These are phyloP conservation scores for Podila minutissima DNA, from an alignment of 192 early-diverging fungal species.

Conservation along the genomic window DNA sequence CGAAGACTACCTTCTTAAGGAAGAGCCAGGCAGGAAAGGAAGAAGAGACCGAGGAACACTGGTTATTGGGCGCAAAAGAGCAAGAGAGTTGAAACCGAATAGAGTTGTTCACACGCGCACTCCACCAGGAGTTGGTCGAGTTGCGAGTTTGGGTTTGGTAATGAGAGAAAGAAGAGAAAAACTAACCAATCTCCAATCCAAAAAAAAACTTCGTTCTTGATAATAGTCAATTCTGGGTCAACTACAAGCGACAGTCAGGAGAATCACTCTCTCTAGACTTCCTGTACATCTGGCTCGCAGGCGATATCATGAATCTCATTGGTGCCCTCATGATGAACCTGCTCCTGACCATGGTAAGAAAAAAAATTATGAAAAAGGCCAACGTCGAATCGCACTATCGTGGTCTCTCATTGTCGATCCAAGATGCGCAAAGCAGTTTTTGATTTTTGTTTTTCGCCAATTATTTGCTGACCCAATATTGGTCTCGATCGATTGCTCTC, in stretches of 20 bases:
- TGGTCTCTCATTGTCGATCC: not conserved
- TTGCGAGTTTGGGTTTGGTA: too few relatives aligned
- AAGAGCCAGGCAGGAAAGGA: too few relatives aligned
- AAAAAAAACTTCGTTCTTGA: not conserved
- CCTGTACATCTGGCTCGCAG: constrained; percentile 80
- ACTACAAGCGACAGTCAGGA: constrained; percentile 80
- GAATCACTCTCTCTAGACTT: constrained; percentile 79
- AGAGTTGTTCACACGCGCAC: too few relatives aligned
- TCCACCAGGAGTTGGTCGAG: too few relatives aligned
- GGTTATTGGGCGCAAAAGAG: too few relatives aligned
- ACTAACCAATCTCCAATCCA: not conserved
- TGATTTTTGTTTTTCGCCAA: not conserved
- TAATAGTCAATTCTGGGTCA: constrained; percentile 76
- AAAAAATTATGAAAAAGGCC: not conserved
- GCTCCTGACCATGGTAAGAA: constrained; percentile 72
- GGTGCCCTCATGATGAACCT: constrained; percentile 80
- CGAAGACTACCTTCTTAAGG: too few relatives aligned
- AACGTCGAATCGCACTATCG: too few relatives aligned
- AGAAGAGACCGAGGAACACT: too few relatives aligned
- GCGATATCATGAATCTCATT: constrained; percentile 79
- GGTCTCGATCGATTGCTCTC: constrained; percentile 13
- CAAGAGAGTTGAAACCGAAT: too few relatives aligned
- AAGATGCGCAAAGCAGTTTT: not conserved
- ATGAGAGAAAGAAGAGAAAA: not conserved
- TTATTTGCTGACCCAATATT: not conserved